phyloP scores from a whole-genome alignment of 768 basidiomycete genomes.

The Tulasnella sp. region DNA sequence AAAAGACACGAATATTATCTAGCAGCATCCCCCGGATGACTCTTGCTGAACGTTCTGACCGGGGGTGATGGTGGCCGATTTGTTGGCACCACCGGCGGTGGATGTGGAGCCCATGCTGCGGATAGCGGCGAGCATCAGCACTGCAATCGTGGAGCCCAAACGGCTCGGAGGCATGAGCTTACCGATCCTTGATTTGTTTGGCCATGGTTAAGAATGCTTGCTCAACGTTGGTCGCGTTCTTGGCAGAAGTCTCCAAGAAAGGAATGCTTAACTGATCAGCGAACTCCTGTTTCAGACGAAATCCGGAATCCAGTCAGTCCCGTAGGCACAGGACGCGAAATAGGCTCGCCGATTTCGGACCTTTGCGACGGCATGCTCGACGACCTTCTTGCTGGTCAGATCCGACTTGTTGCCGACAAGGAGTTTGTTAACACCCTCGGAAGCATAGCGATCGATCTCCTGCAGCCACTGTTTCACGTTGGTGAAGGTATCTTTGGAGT shows the following conservation, averaged over 20 bases:
- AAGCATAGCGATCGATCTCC: conserved; percentile 94
- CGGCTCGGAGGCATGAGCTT: conserved; percentile 38
- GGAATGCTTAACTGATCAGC: conserved; percentile 92
- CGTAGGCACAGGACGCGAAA: not conserved
- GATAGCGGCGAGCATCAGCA: not conserved
- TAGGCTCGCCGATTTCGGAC: conserved; percentile 46
- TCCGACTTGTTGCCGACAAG: conserved; percentile 99
- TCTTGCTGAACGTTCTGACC: conserved; percentile 83
- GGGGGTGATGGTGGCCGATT: conserved; percentile 81
- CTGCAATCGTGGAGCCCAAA: conserved; percentile 1
- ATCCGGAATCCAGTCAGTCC: not conserved
- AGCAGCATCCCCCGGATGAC: conserved; percentile 79
- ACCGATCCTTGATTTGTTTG: conserved; percentile 94
- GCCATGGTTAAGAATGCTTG: conserved; percentile 99
- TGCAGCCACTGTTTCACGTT: conserved; percentile 96
- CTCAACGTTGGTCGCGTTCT: conserved; percentile 98
- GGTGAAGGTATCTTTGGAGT: conserved; percentile 76
- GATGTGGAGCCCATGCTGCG: conserved; percentile 82
- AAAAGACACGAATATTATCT: conserved; percentile 28
- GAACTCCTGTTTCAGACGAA: conserved; percentile 66
- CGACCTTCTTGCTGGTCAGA: conserved; percentile 94
- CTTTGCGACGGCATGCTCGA: conserved; percentile 87
- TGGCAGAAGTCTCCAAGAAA: conserved; percentile 99
- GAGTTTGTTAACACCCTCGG: conserved; percentile 98
- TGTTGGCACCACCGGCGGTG: conserved; percentile 68